Conservation (phyloP, 164 flowering plant genomes). For the Liriodendron chinense region DNA sequence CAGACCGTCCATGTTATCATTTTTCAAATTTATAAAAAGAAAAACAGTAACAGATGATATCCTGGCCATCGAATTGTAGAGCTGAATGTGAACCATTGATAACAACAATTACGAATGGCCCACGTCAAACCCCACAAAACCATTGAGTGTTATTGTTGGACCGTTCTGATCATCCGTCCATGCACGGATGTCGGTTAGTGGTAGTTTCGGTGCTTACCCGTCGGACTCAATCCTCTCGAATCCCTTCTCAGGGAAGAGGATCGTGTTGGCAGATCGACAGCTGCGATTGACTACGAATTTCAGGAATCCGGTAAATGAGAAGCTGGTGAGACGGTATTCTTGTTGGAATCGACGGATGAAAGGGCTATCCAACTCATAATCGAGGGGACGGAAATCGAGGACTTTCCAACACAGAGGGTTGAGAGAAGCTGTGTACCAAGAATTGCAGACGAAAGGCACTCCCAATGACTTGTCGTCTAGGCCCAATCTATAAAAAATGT, state of each 20-base stretch:
- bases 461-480: neutral
- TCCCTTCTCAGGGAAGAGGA: neutral
- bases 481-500: neutral
- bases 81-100: no score
- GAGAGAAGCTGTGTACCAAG: neutral
- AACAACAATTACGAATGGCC: no score
- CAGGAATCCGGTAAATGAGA: neutral
- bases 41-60: no score
- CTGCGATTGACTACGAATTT: neutral
- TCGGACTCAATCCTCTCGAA: neutral
- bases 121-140: no score
- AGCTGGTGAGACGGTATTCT: neutral
- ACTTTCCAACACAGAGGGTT: neutral
- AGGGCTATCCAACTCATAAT: neutral
- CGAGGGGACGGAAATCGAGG: neutral
- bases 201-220: neutral
- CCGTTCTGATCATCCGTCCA: neutral
- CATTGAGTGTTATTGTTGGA: neutral
- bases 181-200: no score
- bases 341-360: neutral
- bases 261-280: neutral
- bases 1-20: no score
- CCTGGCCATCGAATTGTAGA: no score
- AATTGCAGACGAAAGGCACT: constrained; percentile 1
- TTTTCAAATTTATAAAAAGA: no score